A percentile compares a stretch with the other conserved stretches of the same genome.
Conservation (phyloP, 2,329 filamentous ascomycete genomes). For the Dothidotthia symphoricarpi region DNA sequence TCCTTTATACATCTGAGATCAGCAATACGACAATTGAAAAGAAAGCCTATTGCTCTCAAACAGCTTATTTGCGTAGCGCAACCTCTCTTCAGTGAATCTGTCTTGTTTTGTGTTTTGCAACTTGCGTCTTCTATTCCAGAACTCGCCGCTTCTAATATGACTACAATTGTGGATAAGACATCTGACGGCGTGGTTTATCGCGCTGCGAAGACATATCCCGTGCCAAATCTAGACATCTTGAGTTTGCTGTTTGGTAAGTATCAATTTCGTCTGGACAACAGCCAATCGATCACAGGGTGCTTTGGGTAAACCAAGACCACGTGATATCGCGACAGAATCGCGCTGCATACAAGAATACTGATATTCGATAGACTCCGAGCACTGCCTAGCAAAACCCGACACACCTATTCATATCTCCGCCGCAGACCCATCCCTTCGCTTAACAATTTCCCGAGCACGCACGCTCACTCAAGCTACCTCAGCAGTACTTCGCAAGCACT, state of each 20-base stretch:
- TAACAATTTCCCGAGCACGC: slow-evolving; percentile 56
- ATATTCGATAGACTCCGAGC: slow-evolving; percentile 24
- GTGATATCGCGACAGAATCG: slow-evolving; percentile 4
- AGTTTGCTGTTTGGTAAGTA: slow-evolving; percentile 44
- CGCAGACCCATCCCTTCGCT: slow-evolving; percentile 51
- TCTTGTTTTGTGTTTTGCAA: not conserved
- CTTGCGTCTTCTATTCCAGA: not conserved
- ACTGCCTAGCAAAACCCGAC: slow-evolving; percentile 46
- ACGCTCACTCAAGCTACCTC: slow-evolving; percentile 46
- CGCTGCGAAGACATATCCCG: slow-evolving; percentile 30
- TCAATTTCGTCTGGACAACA: not conserved
- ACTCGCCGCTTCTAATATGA: slow-evolving; percentile 16
- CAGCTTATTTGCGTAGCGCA: not conserved
- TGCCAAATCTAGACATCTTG: slow-evolving; percentile 43
- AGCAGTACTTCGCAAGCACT: not conserved
- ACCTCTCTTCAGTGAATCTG: not conserved
- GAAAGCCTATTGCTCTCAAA: not conserved
- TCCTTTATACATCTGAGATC: not conserved
- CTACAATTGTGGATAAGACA: slow-evolving; percentile 36
- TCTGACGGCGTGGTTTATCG: slow-evolving; percentile 31
- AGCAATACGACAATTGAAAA: slow-evolving; percentile 1
- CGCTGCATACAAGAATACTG: slow-evolving; percentile 1
- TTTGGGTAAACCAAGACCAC: no score
- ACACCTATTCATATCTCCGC: slow-evolving; percentile 59
- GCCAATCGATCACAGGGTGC: no score